Evolutionary conservation across 2,329 filamentous ascomycete species (phyloP).

Genomic region (Cercospora sp.): DNA sequence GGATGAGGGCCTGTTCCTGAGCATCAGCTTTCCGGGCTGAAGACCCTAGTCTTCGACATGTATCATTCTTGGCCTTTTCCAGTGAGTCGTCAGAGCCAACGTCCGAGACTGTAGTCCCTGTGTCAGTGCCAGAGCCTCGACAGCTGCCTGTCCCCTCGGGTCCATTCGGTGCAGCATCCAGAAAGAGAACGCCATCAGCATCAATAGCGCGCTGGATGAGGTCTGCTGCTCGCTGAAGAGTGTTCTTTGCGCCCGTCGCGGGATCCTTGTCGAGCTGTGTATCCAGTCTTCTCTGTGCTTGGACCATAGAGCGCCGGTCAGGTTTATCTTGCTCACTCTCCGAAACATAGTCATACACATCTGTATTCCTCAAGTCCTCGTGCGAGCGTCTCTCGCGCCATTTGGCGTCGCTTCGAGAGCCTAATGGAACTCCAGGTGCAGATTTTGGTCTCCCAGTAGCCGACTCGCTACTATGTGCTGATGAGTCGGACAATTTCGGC

Average conservation of each 20-base stretch:
- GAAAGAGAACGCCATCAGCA: slow-evolving; percentile 49
- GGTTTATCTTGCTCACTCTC: slow-evolving; percentile 1
- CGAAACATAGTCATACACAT: slow-evolving; percentile 13
- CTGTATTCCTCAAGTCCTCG: neutral
- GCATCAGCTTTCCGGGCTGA: neutral
- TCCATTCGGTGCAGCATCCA: slow-evolving; percentile 35
- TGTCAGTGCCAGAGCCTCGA: slow-evolving; percentile 10
- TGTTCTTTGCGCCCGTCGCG: slow-evolving; percentile 21
- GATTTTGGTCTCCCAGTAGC: neutral
- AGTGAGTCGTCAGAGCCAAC: slow-evolving; percentile 7
- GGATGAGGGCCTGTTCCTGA: neutral
- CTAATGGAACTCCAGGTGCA: neutral
- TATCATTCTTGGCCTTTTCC: neutral
- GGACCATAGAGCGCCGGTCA: neutral
- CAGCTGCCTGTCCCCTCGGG: slow-evolving; percentile 3
- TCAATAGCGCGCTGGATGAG: slow-evolving; percentile 48
- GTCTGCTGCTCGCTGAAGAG: slow-evolving; percentile 38
- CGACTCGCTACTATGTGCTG: neutral
- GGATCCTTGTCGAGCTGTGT: slow-evolving; percentile 11
- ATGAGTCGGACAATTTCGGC: neutral
- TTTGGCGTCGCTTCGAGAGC: neutral
- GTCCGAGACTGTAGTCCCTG: neutral
- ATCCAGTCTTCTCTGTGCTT: slow-evolving; percentile 1
- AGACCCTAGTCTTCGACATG: neutral
- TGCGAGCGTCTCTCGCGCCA: neutral